Conservation (phyloP, 2,329 filamentous ascomycete species). For the Xylariaceae sp. region DNA sequence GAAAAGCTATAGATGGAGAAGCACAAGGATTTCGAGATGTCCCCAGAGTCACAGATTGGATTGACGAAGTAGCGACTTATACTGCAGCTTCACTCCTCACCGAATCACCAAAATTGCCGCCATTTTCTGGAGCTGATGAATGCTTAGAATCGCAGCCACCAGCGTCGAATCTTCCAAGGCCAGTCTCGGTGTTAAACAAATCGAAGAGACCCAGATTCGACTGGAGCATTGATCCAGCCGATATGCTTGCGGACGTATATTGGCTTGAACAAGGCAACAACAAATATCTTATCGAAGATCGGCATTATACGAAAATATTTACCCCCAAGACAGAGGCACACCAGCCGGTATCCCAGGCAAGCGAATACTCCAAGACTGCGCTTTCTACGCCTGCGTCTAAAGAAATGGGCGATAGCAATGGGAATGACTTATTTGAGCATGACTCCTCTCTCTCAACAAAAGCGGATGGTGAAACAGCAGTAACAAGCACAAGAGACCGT, state of each 20-base stretch:
- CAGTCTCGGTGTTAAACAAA: constrained; percentile 58
- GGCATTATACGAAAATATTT: constrained; percentile 76
- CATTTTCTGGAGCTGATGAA: constrained; percentile 54
- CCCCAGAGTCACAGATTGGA: constrained; percentile 74
- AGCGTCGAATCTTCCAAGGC: constrained; percentile 48
- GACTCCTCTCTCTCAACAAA: constrained; percentile 28
- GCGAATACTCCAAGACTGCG: constrained; percentile 25
- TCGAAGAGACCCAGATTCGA: constrained; percentile 77
- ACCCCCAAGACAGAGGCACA: constrained; percentile 41
- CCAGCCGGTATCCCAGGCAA: constrained; percentile 22
- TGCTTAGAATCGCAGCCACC: constrained; percentile 46
- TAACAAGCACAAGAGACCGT: constrained; percentile 62
- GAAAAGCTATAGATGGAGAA: constrained; percentile 74
- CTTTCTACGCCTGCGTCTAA: constrained; percentile 19
- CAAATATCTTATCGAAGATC: constrained; percentile 81
- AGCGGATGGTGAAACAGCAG: constrained; percentile 50
- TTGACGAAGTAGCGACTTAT: constrained; percentile 68
- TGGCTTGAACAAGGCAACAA: constrained; percentile 88
- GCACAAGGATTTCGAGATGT: constrained; percentile 79
- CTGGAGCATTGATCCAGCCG: constrained; percentile 83
- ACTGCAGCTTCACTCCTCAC: constrained; percentile 45
- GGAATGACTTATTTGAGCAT: constrained; percentile 13
- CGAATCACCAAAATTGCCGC: constrained; percentile 50
- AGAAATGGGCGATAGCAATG: constrained; percentile 18
- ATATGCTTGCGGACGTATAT: constrained; percentile 86